These are phyloP conservation scores for Leccinum pellstonianum DNA, from an alignment of 768 basidiomycete genomes.

Conservation along the genomic window DNA sequence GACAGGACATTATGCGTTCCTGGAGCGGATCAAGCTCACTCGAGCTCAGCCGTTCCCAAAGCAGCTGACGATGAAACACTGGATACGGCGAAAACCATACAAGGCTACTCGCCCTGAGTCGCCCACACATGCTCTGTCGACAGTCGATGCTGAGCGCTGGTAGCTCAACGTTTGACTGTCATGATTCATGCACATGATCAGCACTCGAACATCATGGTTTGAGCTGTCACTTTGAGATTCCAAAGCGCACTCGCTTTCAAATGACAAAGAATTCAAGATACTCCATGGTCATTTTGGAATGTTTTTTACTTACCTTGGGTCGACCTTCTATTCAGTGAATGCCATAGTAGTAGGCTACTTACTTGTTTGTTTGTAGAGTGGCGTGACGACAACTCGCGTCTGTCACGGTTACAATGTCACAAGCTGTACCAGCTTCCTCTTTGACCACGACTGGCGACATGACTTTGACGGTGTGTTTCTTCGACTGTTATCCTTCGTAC, in stretches of 20 bases:
- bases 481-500: neutral
- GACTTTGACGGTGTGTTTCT: slow-evolving; percentile 24
- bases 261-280: neutral
- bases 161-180: neutral
- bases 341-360: too few species aligned
- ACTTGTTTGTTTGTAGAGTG: neutral
- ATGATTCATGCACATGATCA: neutral
- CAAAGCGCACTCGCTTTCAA: neutral
- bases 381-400: slow-evolving; percentile 19
- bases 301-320: too few species aligned
- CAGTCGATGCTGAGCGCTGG: too few species aligned
- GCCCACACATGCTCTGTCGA: too few species aligned
- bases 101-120: neutral
- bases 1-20: neutral
- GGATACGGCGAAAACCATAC: neutral
- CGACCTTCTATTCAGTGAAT: neutral
- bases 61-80: neutral
- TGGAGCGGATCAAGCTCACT: neutral
- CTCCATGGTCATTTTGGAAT: neutral
- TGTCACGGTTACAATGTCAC: slow-evolving; percentile 27
- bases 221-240: too few species aligned
- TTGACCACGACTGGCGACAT: slow-evolving; percentile 24
- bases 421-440: slow-evolving; percentile 9
- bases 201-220: too few species aligned
- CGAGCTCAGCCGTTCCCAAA: neutral